These are phyloP conservation scores for Coccinonectria pachysandricola DNA, from an alignment of 2,329 filamentous ascomycete species.

Conservation along the genomic window DNA sequence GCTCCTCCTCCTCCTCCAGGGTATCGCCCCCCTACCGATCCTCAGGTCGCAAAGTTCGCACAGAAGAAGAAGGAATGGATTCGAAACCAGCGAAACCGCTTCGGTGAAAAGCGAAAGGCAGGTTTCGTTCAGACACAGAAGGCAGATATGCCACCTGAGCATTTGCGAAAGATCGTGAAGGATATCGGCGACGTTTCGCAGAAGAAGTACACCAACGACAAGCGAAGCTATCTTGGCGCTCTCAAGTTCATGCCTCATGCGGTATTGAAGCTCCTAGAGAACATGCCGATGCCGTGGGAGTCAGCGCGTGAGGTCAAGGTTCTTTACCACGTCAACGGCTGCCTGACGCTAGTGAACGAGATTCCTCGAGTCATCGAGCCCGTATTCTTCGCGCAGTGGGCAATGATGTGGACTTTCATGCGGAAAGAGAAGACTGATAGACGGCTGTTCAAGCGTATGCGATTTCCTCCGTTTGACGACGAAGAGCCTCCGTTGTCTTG, in stretches of 20 bases:
- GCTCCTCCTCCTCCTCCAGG: slow-evolving; percentile 73
- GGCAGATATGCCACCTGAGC: slow-evolving; percentile 96
- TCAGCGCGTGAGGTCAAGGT: slow-evolving; percentile 94
- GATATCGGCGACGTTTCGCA: slow-evolving; percentile 99
- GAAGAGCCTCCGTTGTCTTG: slow-evolving; percentile 95
- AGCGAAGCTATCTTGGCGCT: slow-evolving; percentile 92
- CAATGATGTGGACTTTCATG: slow-evolving; percentile 99
- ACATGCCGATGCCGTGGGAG: slow-evolving; percentile 99
- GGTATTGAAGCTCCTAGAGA: slow-evolving; percentile 91
- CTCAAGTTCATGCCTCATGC: slow-evolving; percentile 99
- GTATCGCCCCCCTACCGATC: slow-evolving; percentile 69
- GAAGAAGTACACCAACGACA: slow-evolving; percentile 98
- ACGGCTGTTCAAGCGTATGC: slow-evolving; percentile 95
- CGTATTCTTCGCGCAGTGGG: slow-evolving; percentile 97
- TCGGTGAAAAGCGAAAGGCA: slow-evolving; percentile 92
- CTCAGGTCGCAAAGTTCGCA: slow-evolving; percentile 85
- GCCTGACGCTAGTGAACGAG: slow-evolving; percentile 93
- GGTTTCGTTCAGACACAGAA: slow-evolving; percentile 98
- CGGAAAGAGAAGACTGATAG: slow-evolving; percentile 94
- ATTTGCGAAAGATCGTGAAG: slow-evolving; percentile 94
- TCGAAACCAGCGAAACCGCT: slow-evolving; percentile 78
- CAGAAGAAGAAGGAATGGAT: slow-evolving; percentile 99
- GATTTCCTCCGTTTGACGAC: slow-evolving; percentile 96
- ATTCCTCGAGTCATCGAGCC: slow-evolving; percentile 94
- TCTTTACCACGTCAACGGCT: slow-evolving; percentile 95